Percentiles rank a stretch among this genome's conserved stretches.
These are phyloP conservation scores for Triticum monococcum DNA, from an alignment of 176 grass and related monocot species.

Conservation along the genomic window DNA sequence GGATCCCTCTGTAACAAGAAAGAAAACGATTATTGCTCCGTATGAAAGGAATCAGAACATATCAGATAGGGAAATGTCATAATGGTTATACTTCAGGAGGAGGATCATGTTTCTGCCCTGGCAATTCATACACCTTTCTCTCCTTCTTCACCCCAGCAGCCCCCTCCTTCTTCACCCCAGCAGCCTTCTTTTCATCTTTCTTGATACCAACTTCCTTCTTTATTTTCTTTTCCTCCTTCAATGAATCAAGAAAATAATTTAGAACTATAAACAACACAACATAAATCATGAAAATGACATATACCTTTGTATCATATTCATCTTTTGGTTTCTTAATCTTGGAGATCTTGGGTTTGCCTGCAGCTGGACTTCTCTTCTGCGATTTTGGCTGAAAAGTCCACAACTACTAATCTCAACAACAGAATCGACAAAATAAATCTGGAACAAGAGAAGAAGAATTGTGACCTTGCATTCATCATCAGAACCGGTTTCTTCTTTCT, in stretches of 20 bases:
- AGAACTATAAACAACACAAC: conserved; percentile 22
- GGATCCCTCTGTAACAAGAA: conserved; percentile 79
- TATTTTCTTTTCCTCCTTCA: conserved; percentile 48
- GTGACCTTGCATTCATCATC: conserved; percentile 26
- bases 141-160: conserved; percentile 40
- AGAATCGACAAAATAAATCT: conserved; percentile 8
- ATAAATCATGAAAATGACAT: background rate
- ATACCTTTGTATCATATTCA: conserved; percentile 47
- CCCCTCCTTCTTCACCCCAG: conserved; percentile 31
- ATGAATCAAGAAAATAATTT: conserved; percentile 7
- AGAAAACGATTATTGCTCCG: background rate
- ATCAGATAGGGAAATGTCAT: conserved; percentile 24
- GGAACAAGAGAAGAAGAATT: background rate
- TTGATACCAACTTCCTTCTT: conserved; percentile 40
- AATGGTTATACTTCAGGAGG: conserved; percentile 68
- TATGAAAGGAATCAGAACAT: background rate
- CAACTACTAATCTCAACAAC: background rate
- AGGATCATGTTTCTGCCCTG: conserved; percentile 93
- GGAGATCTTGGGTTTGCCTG: conserved; percentile 23
- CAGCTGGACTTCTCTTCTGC: conserved; percentile 32
- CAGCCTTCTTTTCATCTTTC: conserved; percentile 16
- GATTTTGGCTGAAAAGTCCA: conserved; percentile 24
- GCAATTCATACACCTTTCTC: conserved; percentile 78
- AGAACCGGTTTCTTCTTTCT: conserved; percentile 38
- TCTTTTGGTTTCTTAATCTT: conserved; percentile 53